Evolutionary conservation across 805 yeast genomes (phyloP).

Genomic region (Cyberlindnera veronae): DNA sequence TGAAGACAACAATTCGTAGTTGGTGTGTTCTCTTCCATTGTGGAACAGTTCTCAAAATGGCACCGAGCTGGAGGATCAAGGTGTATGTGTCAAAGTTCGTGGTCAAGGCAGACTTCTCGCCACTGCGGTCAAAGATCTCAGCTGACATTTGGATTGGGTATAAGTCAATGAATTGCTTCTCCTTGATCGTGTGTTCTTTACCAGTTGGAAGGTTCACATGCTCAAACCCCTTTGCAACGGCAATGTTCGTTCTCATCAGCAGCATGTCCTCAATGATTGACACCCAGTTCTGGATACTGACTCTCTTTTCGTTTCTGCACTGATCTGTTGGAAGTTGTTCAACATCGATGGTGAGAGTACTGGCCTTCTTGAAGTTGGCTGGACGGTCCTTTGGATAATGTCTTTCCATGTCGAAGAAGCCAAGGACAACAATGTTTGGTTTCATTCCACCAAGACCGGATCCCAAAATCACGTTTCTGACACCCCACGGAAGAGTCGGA

Average conservation of each 20-base stretch:
- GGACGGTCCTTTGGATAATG: conserved; percentile 22
- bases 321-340: conserved; percentile 71
- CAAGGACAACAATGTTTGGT: conserved; percentile 91
- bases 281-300: conserved; percentile 82
- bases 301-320: conserved; percentile 66
- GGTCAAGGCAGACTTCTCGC: conserved; percentile 63
- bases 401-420: conserved; percentile 68
- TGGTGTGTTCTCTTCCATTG: conserved; percentile 80
- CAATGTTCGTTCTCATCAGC: conserved; percentile 85
- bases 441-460: conserved; percentile 99
- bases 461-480: conserved; percentile 84
- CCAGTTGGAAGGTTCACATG: conserved; percentile 59
- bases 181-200: conserved; percentile 29
- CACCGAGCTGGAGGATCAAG: conserved; percentile 87
- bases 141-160: conserved; percentile 98
- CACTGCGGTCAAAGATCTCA: conserved; percentile 60
- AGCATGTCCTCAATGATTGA: conserved; percentile 87
- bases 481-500: conserved; percentile 91
- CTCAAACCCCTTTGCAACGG: conserved; percentile 87
- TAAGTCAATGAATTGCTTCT: conserved; percentile 67
- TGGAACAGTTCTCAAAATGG: conserved; percentile 88
- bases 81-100: conserved; percentile 97
- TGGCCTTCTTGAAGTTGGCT: conserved; percentile 2
- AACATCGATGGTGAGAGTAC: conserved; percentile 29
- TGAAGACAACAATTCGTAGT: conserved; percentile 84